Conservation (phyloP, 805 yeast species). For the Myxozyma neglecta region DNA sequence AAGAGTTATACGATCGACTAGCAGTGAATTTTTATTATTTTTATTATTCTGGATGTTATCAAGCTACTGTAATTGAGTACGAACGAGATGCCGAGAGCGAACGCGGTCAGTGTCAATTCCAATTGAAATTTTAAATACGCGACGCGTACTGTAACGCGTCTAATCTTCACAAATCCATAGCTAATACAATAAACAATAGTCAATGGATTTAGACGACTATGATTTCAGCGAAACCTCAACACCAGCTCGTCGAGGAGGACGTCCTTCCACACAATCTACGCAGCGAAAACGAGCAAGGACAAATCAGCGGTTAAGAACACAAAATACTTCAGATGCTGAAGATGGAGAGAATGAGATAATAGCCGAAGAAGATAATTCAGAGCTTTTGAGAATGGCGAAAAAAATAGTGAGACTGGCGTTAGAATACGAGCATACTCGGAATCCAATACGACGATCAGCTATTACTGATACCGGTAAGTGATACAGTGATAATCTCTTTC, state of each 20-base stretch:
- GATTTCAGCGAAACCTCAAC: neutral
- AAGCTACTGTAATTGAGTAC: neutral
- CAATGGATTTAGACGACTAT: neutral
- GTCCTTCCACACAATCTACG: neutral
- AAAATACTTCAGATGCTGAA: neutral
- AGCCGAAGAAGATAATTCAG: constrained; percentile 1
- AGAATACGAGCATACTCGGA: constrained; percentile 12
- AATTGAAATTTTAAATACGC: neutral
- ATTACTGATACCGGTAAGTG: constrained; percentile 23
- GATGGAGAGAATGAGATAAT: neutral
- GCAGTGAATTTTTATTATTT: neutral
- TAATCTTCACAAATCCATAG: neutral
- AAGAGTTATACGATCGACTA: neutral
- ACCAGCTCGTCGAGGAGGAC: neutral
- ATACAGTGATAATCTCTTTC: no score
- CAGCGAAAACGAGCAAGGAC: constrained; percentile 1
- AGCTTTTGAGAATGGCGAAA: constrained; percentile 26
- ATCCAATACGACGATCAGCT: constrained; percentile 17
- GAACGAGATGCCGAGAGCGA: neutral
- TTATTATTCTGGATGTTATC: neutral
- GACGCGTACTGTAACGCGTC: neutral
- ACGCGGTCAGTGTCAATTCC: neutral
- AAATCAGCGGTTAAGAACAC: neutral
- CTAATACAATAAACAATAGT: neutral
- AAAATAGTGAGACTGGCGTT: constrained; percentile 26